Base-by-base conservation (phyloP, 2,329 filamentous ascomycete genomes). In the Paraphoma chrysanthemicola region DNA sequence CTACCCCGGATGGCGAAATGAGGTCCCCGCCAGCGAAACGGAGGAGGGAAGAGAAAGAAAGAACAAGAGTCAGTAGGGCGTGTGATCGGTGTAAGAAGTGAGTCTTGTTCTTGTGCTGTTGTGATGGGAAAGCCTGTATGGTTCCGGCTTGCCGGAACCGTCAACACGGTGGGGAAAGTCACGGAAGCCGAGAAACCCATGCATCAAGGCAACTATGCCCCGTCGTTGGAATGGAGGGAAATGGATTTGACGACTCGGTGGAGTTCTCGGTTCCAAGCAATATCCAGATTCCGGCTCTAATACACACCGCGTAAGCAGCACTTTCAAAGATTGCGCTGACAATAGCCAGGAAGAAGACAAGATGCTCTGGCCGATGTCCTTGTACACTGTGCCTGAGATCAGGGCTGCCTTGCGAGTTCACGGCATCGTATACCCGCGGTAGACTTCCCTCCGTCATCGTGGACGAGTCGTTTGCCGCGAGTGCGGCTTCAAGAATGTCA, bases 51-150 rank as follows among this genome's bases (percentile, higher is more conserved):
- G 71, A 70, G 1, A 64, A 59, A 31, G 78, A 79, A 48, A 67
- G 79, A 16, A 73, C 74, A 18, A 75, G 80, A 48, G 81, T 82
- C 48, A 82, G 78, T 54, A 74, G 81, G 29, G 81, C 81, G 16
- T 82, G 81, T 62, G 80, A 82, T 67, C 70, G 76, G 51, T 83
- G 80, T 68, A 82, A 82, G 67, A 80, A 74, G 80, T 82, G 64
- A 68, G 73, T 63, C 23, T 5, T 45, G 36, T 30, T 38, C 8
- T 31, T 9, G 30, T 5, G 8, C 16, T 18, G 17, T 9, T 29
- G 18, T 49, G 11, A 11, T 29, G 2, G 33, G n/a, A 23, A 30
- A 31, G 28, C 12, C 3, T n/a, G 17, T 23, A 5, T 23, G 23
- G 23, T 23, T 23, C 5, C 23, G 23, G 23, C 23, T 23, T 23